A percentile compares a stretch with the other conserved stretches of the same genome.
Evolutionary conservation across 345 rosid genomes (phyloP).

Genomic region (Citrus cavaleriei): DNA sequence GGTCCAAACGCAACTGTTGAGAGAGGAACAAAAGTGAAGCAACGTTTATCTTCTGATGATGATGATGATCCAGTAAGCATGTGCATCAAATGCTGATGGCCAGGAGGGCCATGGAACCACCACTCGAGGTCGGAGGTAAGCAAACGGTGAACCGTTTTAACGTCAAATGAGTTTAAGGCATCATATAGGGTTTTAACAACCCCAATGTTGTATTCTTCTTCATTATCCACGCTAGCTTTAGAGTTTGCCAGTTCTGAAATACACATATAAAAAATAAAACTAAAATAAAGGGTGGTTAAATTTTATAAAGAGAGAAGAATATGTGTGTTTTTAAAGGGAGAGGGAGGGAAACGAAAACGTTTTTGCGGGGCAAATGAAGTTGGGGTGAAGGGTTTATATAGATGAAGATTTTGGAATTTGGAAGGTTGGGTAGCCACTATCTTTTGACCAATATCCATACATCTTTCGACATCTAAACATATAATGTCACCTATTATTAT

Average conservation of each 20-base stretch:
- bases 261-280: neutral
- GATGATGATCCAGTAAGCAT: conserved; percentile 20
- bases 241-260: conserved; percentile 8
- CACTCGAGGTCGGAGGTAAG: conserved; percentile 31
- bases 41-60: neutral
- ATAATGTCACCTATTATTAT: too few species aligned
- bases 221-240: neutral
- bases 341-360: neutral
- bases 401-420: neutral
- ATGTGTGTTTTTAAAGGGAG: too few species aligned
- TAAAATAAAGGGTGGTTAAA: too few species aligned
- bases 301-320: neutral
- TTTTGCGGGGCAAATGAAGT: neutral
- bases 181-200: conserved; percentile 24
- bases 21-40: conserved; percentile 21
- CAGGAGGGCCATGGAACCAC: conserved; percentile 40
- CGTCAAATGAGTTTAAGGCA: conserved; percentile 20
- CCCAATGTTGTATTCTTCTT: conserved; percentile 5
- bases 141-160: conserved; percentile 16
- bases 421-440: neutral
- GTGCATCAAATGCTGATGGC: conserved; percentile 26
- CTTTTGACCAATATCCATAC: too few species aligned
- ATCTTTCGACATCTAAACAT: too few species aligned
- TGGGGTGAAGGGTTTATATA: neutral
- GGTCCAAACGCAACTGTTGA: conserved; percentile 17